phyloP scores from a whole-genome alignment of 495 filamentous ascomycete species.

The Penicillium dipodomyicola region DNA sequence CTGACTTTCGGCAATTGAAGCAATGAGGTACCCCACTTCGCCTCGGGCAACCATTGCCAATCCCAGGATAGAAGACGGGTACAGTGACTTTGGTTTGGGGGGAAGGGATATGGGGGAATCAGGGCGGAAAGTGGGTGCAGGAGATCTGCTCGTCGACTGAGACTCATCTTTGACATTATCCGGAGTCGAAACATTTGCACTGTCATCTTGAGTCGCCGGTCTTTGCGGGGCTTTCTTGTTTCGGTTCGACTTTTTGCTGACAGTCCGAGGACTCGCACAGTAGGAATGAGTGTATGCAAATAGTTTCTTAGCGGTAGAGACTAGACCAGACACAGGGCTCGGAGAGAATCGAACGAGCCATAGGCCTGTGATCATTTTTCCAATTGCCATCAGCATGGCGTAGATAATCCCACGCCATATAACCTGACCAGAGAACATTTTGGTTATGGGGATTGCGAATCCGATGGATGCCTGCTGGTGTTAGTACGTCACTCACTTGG shows the following conservation, averaged over 20 bases:
- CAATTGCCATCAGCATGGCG: constrained; percentile 63
- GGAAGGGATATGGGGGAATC: constrained; percentile 10
- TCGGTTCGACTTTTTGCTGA: not conserved
- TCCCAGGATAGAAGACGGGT: constrained; percentile 58
- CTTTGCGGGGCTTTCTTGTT: constrained; percentile 2
- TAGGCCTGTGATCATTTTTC: constrained; percentile 61
- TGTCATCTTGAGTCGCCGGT: not conserved
- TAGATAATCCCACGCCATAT: constrained; percentile 75
- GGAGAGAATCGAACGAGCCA: constrained; percentile 57
- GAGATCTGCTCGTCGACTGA: not conserved
- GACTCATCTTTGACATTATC: not conserved
- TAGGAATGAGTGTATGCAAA: constrained; percentile 16
- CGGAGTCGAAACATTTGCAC: not conserved
- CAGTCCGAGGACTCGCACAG: not conserved
- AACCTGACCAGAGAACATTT: constrained; percentile 61
- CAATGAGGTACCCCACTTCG: constrained; percentile 77
- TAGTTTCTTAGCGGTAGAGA: constrained; percentile 6
- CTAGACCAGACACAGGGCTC: constrained; percentile 11
- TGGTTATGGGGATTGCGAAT: constrained; percentile 71
- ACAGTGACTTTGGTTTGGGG: constrained; percentile 53
- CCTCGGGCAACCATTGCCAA: constrained; percentile 72
- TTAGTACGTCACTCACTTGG: not conserved
- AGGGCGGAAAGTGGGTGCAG: not conserved
- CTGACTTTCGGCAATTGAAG: constrained; percentile 60
- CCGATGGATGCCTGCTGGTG: constrained; percentile 63